A percentile compares a stretch with the other conserved stretches of the same genome.
Evolutionary conservation across 495 filamentous ascomycete species (phyloP).

Genomic region (Xylaria castorea): DNA sequence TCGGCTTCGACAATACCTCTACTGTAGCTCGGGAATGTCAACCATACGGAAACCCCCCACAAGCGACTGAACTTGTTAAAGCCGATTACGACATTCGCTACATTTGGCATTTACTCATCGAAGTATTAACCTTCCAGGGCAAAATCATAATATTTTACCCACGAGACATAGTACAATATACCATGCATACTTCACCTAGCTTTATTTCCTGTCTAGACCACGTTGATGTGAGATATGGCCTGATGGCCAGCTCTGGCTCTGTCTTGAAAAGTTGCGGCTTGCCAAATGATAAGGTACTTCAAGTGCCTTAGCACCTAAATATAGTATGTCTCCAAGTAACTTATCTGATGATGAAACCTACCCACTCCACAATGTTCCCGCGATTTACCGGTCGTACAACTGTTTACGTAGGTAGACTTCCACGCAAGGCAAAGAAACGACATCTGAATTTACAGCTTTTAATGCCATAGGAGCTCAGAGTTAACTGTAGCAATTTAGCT

Average conservation of each 20-base stretch:
- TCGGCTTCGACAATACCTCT: not conserved
- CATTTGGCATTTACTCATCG: not conserved
- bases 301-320: constrained; percentile 4
- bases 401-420: not conserved
- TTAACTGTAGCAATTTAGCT: not conserved
- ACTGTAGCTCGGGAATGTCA: not conserved
- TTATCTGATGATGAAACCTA: not conserved
- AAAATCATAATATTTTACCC: not conserved
- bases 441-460: not conserved
- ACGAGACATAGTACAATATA: not conserved
- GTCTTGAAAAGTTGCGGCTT: not conserved
- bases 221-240: constrained; percentile 14
- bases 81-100: not conserved
- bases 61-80: not conserved
- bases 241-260: not conserved
- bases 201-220: not conserved
- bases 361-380: not conserved
- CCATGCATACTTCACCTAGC: not conserved
- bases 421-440: not conserved
- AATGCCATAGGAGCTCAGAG: not conserved
- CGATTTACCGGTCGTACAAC: not conserved
- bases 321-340: not conserved
- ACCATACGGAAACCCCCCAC: not conserved
- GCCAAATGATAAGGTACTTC: not conserved
- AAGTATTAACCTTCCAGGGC: not conserved